A percentile compares a stretch with the other conserved stretches of the same genome.
These are phyloP conservation scores for Blepharisma japonicum DNA, from an alignment of 73 alveolate genomes.

Conservation along the genomic window DNA sequence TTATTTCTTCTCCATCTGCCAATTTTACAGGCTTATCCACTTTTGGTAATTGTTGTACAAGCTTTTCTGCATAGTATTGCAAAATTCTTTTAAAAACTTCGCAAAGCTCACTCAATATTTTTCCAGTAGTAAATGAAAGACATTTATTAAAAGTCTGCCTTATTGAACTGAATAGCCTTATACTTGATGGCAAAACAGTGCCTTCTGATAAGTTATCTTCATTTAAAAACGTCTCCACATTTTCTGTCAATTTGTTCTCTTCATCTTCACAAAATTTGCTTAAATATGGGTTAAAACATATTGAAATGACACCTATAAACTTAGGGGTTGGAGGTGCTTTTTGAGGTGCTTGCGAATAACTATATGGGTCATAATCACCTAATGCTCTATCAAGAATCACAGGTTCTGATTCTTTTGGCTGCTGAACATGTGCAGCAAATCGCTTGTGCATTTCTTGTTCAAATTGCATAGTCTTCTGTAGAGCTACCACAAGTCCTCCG, in stretches of 20 bases:
- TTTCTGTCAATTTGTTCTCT: slow-evolving; percentile 70
- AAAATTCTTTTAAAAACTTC: background rate
- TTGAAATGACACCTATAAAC: slow-evolving; percentile 77
- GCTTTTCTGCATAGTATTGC: slow-evolving; percentile 5
- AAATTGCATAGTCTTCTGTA: slow-evolving; percentile 78
- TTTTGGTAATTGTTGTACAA: slow-evolving; percentile 4
- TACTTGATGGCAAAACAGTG: slow-evolving; percentile 19
- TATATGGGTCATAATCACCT: slow-evolving; percentile 50
- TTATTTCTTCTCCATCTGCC: slow-evolving; percentile 11
- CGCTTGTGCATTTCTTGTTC: slow-evolving; percentile 78
- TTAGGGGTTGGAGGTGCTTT: slow-evolving; percentile 41
- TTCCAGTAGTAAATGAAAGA: background rate
- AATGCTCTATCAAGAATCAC: background rate
- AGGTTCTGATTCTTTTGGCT: background rate
- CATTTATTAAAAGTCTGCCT: background rate
- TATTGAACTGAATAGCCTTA: background rate
- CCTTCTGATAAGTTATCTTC: slow-evolving; percentile 11
- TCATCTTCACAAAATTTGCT: slow-evolving; percentile 78
- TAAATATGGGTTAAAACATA: slow-evolving; percentile 84
- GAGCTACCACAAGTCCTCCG: slow-evolving; percentile 69
- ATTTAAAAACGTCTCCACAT: slow-evolving; percentile 22
- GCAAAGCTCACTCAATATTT: slow-evolving; percentile 1
- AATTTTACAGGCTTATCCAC: background rate
- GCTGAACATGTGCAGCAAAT: slow-evolving; percentile 46
- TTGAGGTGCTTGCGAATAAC: slow-evolving; percentile 56